phyloP scores from a whole-genome alignment of 768 basidiomycete species.

The Suillus weaverae region DNA sequence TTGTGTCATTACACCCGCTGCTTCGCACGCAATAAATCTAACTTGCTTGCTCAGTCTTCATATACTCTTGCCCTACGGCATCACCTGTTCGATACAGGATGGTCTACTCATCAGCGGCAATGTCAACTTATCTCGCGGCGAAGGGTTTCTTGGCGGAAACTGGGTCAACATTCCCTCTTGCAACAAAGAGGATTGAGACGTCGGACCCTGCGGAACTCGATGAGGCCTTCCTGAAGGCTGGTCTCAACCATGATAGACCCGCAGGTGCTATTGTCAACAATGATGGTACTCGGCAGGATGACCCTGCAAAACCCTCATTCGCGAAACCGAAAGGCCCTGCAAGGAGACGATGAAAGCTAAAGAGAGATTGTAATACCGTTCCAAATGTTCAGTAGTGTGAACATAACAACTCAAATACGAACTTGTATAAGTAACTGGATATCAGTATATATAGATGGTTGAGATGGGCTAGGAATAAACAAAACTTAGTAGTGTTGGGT shows the following conservation, averaged over 20 bases:
- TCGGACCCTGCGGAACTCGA: constrained; percentile 76
- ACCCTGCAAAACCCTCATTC: constrained; percentile 47
- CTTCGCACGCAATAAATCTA: background rate
- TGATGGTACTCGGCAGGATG: constrained; percentile 17
- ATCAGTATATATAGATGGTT: background rate
- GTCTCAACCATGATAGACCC: constrained; percentile 44
- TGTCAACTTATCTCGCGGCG: constrained; percentile 54
- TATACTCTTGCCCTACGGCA: constrained; percentile 84
- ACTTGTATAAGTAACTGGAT: background rate
- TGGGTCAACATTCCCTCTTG: constrained; percentile 41
- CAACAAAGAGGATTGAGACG: constrained; percentile 75
- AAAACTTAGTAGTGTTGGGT: no score
- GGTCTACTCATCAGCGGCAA: constrained; percentile 79
- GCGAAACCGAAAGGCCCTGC: constrained; percentile 70
- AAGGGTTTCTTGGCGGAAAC: constrained; percentile 50
- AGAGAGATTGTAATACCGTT: background rate
- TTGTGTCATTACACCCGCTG: constrained; percentile 19
- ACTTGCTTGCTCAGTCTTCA: constrained; percentile 59
- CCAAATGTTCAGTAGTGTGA: background rate
- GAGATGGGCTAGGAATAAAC: no score
- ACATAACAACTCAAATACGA: background rate
- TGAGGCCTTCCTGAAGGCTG: constrained; percentile 57
- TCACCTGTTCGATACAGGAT: constrained; percentile 86
- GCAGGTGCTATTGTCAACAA: constrained; percentile 9
- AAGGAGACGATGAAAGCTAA: constrained; percentile 43